Evolutionary conservation across 257 asterid genomes (phyloP).

Genomic region (Solanum habrochaites): DNA sequence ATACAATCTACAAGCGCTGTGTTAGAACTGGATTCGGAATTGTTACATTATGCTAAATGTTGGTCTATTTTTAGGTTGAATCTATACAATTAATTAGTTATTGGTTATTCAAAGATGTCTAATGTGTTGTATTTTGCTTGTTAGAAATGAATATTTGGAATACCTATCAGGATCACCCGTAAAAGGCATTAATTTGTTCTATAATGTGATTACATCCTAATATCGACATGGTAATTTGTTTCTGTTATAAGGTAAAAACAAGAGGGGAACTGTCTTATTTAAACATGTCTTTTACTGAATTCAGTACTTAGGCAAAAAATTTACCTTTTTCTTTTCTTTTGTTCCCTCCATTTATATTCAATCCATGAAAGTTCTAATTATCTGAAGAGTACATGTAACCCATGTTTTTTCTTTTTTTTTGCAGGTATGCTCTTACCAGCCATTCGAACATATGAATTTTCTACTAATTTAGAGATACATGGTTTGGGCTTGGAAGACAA

Average conservation of each 20-base stretch:
- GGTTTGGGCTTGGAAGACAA: conserved; percentile 17
- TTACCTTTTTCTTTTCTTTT: neutral
- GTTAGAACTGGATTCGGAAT: neutral
- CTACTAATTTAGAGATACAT: conserved; percentile 28
- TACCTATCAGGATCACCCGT: neutral
- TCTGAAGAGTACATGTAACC: neutral
- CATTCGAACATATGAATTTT: conserved; percentile 53
- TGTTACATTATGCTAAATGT: neutral
- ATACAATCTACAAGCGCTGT: neutral
- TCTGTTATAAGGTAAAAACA: neutral
- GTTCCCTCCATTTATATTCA: neutral
- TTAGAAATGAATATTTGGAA: neutral
- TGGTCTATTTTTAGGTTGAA: neutral
- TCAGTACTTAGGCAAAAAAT: neutral
- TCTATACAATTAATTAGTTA: neutral
- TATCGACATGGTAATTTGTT: neutral
- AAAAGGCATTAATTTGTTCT: neutral
- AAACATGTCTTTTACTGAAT: neutral
- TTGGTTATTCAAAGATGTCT: neutral
- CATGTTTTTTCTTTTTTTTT: neutral
- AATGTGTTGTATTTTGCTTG: neutral
- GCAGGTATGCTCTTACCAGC: conserved; percentile 59
- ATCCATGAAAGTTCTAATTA: neutral
- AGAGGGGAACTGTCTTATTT: neutral
- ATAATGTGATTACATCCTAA: neutral